phyloP scores from a whole-genome alignment of 352 stramenopile genomes.

The Globisporangium paddicum region DNA sequence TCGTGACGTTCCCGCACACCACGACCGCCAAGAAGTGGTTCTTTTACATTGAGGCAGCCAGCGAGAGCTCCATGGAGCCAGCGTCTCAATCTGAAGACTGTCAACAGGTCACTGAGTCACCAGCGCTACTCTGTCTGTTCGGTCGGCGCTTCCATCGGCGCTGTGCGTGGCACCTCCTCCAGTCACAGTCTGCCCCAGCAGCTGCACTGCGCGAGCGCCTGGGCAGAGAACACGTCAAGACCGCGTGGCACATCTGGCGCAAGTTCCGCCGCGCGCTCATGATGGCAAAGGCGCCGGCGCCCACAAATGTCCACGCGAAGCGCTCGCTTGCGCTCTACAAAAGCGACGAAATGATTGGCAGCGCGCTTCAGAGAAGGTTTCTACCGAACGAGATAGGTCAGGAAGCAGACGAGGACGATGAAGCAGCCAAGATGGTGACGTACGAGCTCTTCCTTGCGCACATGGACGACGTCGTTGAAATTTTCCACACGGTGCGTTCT shows the following conservation, averaged over 20 bases:
- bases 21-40: slow-evolving; percentile 79
- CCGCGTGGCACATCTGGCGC: slow-evolving; percentile 65
- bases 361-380: slow-evolving; percentile 37
- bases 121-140: slow-evolving; percentile 46
- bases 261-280: slow-evolving; percentile 43
- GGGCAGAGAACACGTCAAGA: slow-evolving; percentile 58
- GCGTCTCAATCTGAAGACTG: background rate
- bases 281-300: slow-evolving; percentile 2
- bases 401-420: background rate
- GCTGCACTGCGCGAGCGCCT: slow-evolving; percentile 36
- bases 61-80: background rate
- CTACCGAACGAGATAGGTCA: background rate
- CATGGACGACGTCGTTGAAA: slow-evolving; percentile 35
- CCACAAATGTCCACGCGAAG: slow-evolving; percentile 43
- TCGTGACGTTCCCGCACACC: slow-evolving; percentile 65
- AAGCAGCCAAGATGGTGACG: slow-evolving; percentile 23
- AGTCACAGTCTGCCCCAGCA: background rate
- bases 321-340: slow-evolving; percentile 50
- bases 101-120: background rate
- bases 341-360: slow-evolving; percentile 61
- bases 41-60: slow-evolving; percentile 25
- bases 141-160: slow-evolving; percentile 46
- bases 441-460: slow-evolving; percentile 38
- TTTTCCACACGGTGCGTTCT: slow-evolving; percentile 36
- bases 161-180: slow-evolving; percentile 57